These are phyloP conservation scores for Ophiocordyceps unilateralis DNA, from an alignment of 2,329 filamentous ascomycete species.

Conservation along the genomic window DNA sequence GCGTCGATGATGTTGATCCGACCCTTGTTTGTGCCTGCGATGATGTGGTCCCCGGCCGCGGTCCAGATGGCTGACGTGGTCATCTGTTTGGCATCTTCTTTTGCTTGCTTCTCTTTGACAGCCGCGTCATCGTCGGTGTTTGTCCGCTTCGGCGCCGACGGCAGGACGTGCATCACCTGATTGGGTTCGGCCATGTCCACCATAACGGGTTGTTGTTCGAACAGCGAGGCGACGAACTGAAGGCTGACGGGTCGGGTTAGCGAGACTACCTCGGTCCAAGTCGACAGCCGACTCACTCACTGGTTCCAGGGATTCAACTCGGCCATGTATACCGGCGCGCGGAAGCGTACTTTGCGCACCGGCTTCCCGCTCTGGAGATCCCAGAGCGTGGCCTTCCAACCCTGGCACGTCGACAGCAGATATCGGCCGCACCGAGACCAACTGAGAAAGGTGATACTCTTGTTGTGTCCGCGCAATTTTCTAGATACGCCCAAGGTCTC, in stretches of 20 bases:
- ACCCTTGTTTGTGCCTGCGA: slow-evolving; percentile 87
- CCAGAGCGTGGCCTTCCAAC: slow-evolving; percentile 95
- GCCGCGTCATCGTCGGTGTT: slow-evolving; percentile 53
- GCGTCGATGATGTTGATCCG: slow-evolving; percentile 92
- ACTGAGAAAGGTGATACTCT: slow-evolving; percentile 84
- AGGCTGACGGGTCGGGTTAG: slow-evolving; percentile 32
- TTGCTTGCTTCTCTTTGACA: slow-evolving; percentile 65
- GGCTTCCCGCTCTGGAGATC: slow-evolving; percentile 57
- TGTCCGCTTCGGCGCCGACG: slow-evolving; percentile 64
- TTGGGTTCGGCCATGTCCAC: slow-evolving; percentile 60
- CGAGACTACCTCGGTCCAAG: neutral
- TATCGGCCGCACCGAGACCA: slow-evolving; percentile 90
- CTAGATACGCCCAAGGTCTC: slow-evolving; percentile 94
- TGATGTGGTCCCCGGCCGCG: slow-evolving; percentile 67
- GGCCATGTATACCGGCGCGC: slow-evolving; percentile 86
- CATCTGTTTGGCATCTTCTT: slow-evolving; percentile 85
- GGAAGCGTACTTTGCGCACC: slow-evolving; percentile 74
- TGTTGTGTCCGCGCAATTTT: slow-evolving; percentile 83
- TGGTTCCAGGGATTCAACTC: slow-evolving; percentile 86
- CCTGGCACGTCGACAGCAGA: slow-evolving; percentile 80
- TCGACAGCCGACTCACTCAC: slow-evolving; percentile 25
- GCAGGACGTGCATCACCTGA: slow-evolving; percentile 59
- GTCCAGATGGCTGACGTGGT: slow-evolving; percentile 90
- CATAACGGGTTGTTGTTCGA: slow-evolving; percentile 80
- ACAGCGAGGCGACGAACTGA: slow-evolving; percentile 78